Conservation (phyloP, 2,329 filamentous ascomycete species). For the Phialocephala sp. region DNA sequence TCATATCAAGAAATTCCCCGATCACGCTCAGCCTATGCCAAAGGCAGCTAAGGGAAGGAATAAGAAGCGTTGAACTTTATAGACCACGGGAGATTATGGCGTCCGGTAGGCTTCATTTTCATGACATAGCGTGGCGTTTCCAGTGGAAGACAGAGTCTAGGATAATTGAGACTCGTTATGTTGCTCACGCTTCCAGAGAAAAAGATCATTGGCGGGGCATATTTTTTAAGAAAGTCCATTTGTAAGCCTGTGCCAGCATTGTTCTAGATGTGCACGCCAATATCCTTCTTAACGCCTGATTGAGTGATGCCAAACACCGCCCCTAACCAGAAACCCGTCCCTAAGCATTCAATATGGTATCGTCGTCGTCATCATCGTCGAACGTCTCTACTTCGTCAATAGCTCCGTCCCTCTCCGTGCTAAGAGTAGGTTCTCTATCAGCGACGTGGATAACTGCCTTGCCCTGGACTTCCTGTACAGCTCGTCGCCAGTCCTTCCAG, state of each 20-base stretch:
- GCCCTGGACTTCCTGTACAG: slow-evolving; percentile 76
- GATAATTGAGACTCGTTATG: not conserved
- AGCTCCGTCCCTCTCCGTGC: slow-evolving; percentile 69
- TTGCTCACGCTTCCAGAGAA: not conserved
- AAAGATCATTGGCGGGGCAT: not conserved
- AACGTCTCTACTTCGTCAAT: slow-evolving; percentile 90
- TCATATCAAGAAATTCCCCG: slow-evolving; percentile 59
- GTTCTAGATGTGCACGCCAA: slow-evolving; percentile 6
- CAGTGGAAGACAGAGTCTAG: not conserved
- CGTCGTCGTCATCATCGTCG: slow-evolving; percentile 70
- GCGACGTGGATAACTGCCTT: slow-evolving; percentile 88
- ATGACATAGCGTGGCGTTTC: slow-evolving; percentile 10
- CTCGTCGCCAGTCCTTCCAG: slow-evolving; percentile 80
- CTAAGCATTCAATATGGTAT: slow-evolving; percentile 44
- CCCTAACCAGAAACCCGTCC: slow-evolving; percentile 10
- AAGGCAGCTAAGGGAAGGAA: slow-evolving; percentile 36
- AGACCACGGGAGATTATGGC: not conserved
- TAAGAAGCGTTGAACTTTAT: slow-evolving; percentile 19
- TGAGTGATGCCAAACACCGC: slow-evolving; percentile 5
- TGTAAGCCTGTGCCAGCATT: slow-evolving; percentile 2
- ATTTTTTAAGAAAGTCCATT: not conserved
- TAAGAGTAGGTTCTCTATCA: slow-evolving; percentile 66
- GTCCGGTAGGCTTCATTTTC: not conserved
- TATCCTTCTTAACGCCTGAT: slow-evolving; percentile 1
- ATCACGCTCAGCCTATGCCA: slow-evolving; percentile 57